Evolutionary conservation across 2,329 filamentous ascomycete genomes (phyloP).

Genomic region (Alternaria sp.): DNA sequence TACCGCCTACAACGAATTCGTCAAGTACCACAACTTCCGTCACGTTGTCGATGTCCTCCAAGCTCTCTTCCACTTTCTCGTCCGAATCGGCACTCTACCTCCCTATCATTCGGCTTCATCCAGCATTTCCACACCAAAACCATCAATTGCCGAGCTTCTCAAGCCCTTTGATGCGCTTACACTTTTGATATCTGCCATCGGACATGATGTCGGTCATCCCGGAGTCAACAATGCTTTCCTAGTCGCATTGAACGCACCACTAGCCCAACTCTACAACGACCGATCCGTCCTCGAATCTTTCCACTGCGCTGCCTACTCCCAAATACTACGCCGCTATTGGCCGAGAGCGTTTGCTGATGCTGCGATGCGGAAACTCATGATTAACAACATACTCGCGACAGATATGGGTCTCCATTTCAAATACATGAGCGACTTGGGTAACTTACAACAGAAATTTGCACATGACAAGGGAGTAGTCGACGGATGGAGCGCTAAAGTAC

Average conservation of each 20-base stretch:
- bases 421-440: conserved; percentile 90
- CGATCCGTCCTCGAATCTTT: conserved; percentile 96
- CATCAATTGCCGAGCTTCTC: conserved; percentile 77
- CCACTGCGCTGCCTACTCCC: conserved; percentile 95
- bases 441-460: conserved; percentile 78
- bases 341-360: conserved; percentile 79
- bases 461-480: conserved; percentile 70
- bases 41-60: conserved; percentile 97
- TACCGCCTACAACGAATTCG: conserved; percentile 94
- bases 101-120: conserved; percentile 63
- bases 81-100: conserved; percentile 78
- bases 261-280: conserved; percentile 96
- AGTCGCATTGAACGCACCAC: conserved; percentile 86
- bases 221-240: conserved; percentile 98
- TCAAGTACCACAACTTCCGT: conserved; percentile 97
- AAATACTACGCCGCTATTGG: conserved; percentile 94
- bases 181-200: conserved; percentile 92
- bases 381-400: conserved; percentile 95
- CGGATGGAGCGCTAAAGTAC: conserved; percentile 77
- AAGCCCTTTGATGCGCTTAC: conserved; percentile 87
- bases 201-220: conserved; percentile 95
- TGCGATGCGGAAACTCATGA: conserved; percentile 88
- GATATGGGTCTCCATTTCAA: conserved; percentile 98
- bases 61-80: conserved; percentile 87
- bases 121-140: conserved; percentile 56